Percentiles rank a stretch among this genome's conserved stretches.
phyloP scores from a whole-genome alignment of 495 filamentous ascomycete genomes.

The Neurospora tetrasperma region DNA sequence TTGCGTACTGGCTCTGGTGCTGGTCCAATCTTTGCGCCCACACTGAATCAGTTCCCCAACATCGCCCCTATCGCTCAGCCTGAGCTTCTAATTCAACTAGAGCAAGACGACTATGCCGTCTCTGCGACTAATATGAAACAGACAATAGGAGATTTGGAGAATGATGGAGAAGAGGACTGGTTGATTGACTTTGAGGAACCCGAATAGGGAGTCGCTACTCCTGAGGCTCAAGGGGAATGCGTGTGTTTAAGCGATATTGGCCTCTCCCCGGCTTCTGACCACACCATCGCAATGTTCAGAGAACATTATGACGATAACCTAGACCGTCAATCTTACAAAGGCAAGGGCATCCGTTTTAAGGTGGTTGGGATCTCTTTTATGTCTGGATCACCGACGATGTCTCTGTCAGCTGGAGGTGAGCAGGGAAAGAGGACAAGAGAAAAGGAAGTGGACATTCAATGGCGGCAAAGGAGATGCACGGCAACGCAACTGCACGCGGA shows the following conservation, averaged over 20 bases:
- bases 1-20: background rate
- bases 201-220: background rate
- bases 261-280: background rate
- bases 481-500: too few species aligned
- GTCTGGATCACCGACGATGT: background rate
- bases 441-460: background rate
- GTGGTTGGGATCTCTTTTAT: background rate
- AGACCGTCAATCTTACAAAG: background rate
- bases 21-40: background rate
- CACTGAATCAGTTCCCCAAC: background rate
- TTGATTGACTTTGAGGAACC: constrained; percentile 11
- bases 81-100: background rate
- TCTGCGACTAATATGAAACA: background rate
- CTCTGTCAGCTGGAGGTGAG: background rate
- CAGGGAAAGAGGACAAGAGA: background rate
- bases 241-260: background rate
- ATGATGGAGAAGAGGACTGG: constrained; percentile 4
- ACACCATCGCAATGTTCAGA: background rate
- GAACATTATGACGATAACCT: background rate
- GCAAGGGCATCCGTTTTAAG: background rate
- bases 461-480: too few species aligned
- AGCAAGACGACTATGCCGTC: background rate
- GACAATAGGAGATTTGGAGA: background rate
- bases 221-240: background rate
- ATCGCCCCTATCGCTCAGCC: background rate